Conservation (phyloP, 164 flowering plant species). For the Annona squamosa region DNA sequence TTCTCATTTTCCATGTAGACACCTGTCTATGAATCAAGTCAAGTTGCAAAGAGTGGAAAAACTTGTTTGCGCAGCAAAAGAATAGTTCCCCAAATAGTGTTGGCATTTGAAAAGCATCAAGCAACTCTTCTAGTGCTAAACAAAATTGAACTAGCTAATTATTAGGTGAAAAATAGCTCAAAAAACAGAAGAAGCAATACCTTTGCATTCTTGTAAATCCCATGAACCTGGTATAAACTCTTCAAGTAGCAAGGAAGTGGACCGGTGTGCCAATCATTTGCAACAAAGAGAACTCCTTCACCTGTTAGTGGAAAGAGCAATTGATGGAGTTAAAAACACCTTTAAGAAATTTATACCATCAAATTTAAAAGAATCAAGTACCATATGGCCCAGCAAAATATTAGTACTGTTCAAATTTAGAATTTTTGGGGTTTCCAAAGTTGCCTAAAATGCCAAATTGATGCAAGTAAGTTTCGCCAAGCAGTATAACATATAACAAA, state of each 20-base stretch:
- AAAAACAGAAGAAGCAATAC: too few relatives aligned
- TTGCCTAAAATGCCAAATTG: conserved; percentile 45
- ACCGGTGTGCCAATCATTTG: conserved; percentile 84
- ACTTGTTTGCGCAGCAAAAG: too few relatives aligned
- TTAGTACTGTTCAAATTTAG: conserved; percentile 57
- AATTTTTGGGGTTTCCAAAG: conserved; percentile 74
- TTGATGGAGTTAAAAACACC: neutral
- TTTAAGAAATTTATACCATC: neutral
- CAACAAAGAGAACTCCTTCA: conserved; percentile 63
- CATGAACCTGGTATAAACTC: conserved; percentile 42
- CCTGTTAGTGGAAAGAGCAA: conserved; percentile 25
- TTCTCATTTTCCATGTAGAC: too few relatives aligned
- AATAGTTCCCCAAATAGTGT: too few relatives aligned
- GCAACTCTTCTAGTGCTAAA: too few relatives aligned
- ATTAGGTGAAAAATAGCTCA: too few relatives aligned
- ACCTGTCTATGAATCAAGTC: too few relatives aligned
- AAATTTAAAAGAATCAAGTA: conserved; percentile 11
- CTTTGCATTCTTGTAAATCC: too few relatives aligned
- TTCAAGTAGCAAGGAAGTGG: conserved; percentile 75
- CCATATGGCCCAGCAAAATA: conserved; percentile 87
- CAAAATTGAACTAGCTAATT: too few relatives aligned
- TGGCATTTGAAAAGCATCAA: too few relatives aligned
- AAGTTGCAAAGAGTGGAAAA: too few relatives aligned
- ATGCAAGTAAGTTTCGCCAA: neutral
- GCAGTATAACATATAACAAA: neutral